Evolutionary conservation across 1,139 yeast species (phyloP), one percentile per base, ranked within the genome.

Genomic region (Yamadazyma triangularis): DNA sequence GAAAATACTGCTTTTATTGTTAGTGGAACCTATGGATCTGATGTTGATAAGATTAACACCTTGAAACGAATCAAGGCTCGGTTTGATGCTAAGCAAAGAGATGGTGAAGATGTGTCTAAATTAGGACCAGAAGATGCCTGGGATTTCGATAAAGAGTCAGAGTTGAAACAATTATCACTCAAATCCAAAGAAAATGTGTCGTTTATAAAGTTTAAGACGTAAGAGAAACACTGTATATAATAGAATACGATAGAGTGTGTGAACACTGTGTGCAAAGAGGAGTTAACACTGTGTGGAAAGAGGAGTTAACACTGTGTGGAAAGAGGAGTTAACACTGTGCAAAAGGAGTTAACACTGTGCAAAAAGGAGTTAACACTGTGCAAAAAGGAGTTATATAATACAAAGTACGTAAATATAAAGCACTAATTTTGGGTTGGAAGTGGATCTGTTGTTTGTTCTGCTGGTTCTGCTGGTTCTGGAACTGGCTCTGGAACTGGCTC

Each of bases 1-100:
- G 56, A 60, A 1, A 68, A 77, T 28, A 71, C 94, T 0, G 58
- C 80, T 15, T 47, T 89, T 21, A 58, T 87, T 1, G 51, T 88
- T 1, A 63, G 76, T 45, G 69, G 87, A 0, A 85, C 83, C 2
- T 64, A 73, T 33, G 88, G 89, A 2, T 73, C 77, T 42, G 77
- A 81, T 15, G 16, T 15, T 3, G 50, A 65, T 13, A 71, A 64
- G 27, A 68, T 80, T 74, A 50, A 56, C 11, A 53, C 60, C 28
- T 58, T 86, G 28, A 76, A 72, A 38, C 47, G 47, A 11, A 14
- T 25, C 6, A 24, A 44, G 35, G 50, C 44, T 40, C 53, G 46
- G 38, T 73, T 56, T 51, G 69, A 64, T 40, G 48, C 36, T 20
- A 40, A 44, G 38, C 42, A 74, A 56, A 41, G 73, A 50, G 58